Base-by-base conservation (phyloP, 305 asterid species). In the Fraxinus latifolia region DNA sequence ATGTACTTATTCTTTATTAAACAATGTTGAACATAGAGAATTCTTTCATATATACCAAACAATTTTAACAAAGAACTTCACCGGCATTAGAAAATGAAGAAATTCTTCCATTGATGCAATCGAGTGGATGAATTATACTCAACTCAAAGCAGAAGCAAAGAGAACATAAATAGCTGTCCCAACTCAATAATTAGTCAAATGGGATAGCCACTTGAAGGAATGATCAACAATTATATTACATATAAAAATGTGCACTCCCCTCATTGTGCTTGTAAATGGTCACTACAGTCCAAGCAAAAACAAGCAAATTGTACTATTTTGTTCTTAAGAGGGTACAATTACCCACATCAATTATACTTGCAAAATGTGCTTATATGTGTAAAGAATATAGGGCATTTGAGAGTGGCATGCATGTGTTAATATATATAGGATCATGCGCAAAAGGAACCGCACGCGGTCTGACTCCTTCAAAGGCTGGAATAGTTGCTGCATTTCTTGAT, bases 401-500 rank as follows among this genome's bases (percentile, higher is more conserved):
- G 80, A 79, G 39, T 80, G 80, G 85, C 78, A 79, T 42, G 81
- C 81, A 79, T 60, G 81, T 82, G 85, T 53, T 78, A 79, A 55
- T 76, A 87, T 91, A 74, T 84, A 82, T 85, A 89, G 93, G 91
- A 91, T 90, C 90, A 90, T 80, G 93, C 92, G 93, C 85, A 84
- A 82, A 88, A 85, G 89, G 74, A 79, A 53, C 83, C 85, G 89
- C 95, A 89, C 86, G 94, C 96, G 74, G 81, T 82, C 87, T 90
- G 88, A 82, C 87, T 87, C 83, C 73, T 9, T 23, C 71, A 60
- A 12, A 65, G 5, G 34, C 73, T 65, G 33, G 34, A 12, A 65
- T 65, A 25, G 7, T 65, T 62, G 32, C 34, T 65, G 73, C 73
- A 8, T 23, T 65, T 65, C 73, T 11, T 9, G 19, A 65, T 65